Base-by-base conservation (phyloP, 768 basidiomycete genomes). In the Hygrophoropsis aurantiaca region DNA sequence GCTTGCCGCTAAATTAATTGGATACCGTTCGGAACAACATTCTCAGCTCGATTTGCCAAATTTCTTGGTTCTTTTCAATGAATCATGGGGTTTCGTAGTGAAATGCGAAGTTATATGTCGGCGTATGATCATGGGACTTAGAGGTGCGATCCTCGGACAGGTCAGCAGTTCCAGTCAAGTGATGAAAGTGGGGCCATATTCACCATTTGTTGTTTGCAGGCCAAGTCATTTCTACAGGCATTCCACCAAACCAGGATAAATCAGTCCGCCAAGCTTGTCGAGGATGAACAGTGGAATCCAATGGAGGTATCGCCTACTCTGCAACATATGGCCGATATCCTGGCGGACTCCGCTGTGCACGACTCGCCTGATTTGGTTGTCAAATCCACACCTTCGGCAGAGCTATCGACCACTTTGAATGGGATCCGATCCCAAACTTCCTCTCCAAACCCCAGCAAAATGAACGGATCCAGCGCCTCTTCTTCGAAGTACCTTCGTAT, bases 261-360 rank as follows among this genome's bases (percentile, higher is more conserved):
- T 3, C 78, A 77, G 46, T 88, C 87, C 3, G 94, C 95, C 21
- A 91, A 87, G 62, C 70, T 91, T 21, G 95, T 99, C 7, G 94
- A 98, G 64, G 93, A 97, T 55, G 97, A 99, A 61, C 87, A 86
- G 50, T 98, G 97, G 97, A 82, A 74, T 48, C 87, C 88, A 13
- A 75, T 81, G 11, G 90, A 40, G 10, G 66, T 97, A 46, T 82
- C 95, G 11, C 70, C 84, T 1, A 53, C 70, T 4, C 67, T 90
- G 21, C 95, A 98, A 66, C 78, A 75, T 40, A 72, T 81, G n/a
- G 77, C 85, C 30, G 78, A 89, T 56, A 70, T 85, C 8, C 67
- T 99, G 41, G 76, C 97, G 15, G 83, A 87, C 52, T 81, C 85
- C 20, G 94, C 95, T 5, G 82, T 97, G 24, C 74, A 72, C 11